Evolutionary conservation across 768 basidiomycete species (phyloP).

Genomic region (Scleroderma bovista): DNA sequence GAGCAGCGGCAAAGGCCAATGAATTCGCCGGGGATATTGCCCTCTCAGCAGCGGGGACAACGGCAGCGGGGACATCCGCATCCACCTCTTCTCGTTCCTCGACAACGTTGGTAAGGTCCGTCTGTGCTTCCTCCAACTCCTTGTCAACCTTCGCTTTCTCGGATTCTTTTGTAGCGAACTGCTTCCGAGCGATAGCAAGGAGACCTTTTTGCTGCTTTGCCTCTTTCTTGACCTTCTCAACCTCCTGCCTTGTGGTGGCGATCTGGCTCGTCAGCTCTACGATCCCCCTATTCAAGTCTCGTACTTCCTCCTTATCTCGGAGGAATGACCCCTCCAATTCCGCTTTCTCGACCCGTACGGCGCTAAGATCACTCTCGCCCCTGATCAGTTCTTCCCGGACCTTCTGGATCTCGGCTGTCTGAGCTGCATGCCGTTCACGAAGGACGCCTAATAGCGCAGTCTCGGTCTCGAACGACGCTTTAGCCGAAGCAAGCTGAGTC

Average conservation of each 20-base stretch:
- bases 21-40: slow-evolving; percentile 42
- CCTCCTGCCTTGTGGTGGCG: slow-evolving; percentile 58
- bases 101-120: slow-evolving; percentile 45
- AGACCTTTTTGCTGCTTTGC: slow-evolving; percentile 95
- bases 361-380: slow-evolving; percentile 90
- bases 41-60: slow-evolving; percentile 17
- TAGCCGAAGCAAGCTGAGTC: slow-evolving; percentile 76
- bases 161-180: slow-evolving; percentile 77
- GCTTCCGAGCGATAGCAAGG: slow-evolving; percentile 92
- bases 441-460: slow-evolving; percentile 60
- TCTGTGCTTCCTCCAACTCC: slow-evolving; percentile 64
- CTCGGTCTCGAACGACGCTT: slow-evolving; percentile 84
- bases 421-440: slow-evolving; percentile 60
- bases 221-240: slow-evolving; percentile 90
- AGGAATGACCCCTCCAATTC: slow-evolving; percentile 85
- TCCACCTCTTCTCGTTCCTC: slow-evolving; percentile 56
- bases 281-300: slow-evolving; percentile 82
- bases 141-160: slow-evolving; percentile 65
- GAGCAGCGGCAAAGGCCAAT: slow-evolving; percentile 56
- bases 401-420: slow-evolving; percentile 68
- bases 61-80: slow-evolving; percentile 24
- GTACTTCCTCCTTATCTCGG: slow-evolving; percentile 90
- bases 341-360: slow-evolving; percentile 80
- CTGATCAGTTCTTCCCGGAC: slow-evolving; percentile 74
- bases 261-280: slow-evolving; percentile 72